These are phyloP conservation scores for Echites panduratus DNA, from an alignment of 257 asterid species.

Conservation along the genomic window DNA sequence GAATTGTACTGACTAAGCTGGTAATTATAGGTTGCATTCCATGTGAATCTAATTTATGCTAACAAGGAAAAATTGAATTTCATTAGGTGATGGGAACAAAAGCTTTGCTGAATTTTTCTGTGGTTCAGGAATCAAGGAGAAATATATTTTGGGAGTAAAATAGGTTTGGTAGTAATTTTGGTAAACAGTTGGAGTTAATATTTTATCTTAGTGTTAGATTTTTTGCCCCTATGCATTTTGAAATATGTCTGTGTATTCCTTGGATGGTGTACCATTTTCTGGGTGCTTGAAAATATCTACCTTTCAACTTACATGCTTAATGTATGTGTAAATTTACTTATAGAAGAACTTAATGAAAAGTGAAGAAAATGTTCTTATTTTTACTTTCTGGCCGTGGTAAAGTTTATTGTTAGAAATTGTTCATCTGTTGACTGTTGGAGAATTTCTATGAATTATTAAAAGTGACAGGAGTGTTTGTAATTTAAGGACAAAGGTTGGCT, in stretches of 20 bases:
- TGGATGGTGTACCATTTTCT: background rate
- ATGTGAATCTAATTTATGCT: background rate
- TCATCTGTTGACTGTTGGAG: background rate
- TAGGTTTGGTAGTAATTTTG: background rate
- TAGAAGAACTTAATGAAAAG: background rate
- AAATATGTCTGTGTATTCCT: background rate
- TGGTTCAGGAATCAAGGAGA: background rate
- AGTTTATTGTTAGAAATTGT: background rate
- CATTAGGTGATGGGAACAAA: background rate
- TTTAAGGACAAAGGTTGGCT: background rate
- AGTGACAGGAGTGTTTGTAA: background rate
- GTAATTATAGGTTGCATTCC: too few species aligned
- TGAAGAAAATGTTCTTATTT: background rate
- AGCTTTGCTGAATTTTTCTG: background rate
- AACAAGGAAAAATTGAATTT: background rate
- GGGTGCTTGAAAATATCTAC: background rate
- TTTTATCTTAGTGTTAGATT: too few species aligned
- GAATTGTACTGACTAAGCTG: background rate
- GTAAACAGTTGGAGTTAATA: too few species aligned
- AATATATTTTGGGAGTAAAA: background rate
- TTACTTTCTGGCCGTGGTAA: background rate
- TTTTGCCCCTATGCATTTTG: background rate
- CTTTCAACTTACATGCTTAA: background rate
- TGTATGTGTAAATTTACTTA: background rate
- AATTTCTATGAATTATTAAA: background rate